Percentiles rank a stretch among this genome's conserved stretches.
Conservation (phyloP, 2,329 filamentous ascomycete species). For the Xylariaceae sp. region DNA sequence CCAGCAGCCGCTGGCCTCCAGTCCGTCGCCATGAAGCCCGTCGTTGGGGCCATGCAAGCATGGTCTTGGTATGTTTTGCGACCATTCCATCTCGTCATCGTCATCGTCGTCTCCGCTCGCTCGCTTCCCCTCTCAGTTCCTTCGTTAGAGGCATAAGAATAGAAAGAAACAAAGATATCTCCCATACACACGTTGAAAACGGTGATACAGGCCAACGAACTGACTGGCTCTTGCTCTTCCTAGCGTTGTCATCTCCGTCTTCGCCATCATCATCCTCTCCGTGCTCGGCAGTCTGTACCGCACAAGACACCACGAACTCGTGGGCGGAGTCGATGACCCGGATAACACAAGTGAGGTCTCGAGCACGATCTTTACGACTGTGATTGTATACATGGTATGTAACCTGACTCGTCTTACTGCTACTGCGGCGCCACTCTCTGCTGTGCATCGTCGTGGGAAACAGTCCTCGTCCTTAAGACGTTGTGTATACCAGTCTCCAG, state of each 20-base stretch:
- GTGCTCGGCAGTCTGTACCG: constrained; percentile 67
- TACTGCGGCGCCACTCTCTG: neutral
- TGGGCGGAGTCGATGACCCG: constrained; percentile 68
- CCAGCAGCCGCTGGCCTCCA: constrained; percentile 11
- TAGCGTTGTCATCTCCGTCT: constrained; percentile 67
- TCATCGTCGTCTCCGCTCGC: constrained; percentile 1
- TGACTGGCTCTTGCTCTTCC: constrained; percentile 34
- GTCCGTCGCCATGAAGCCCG: constrained; percentile 74
- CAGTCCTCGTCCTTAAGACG: neutral
- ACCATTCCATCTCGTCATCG: neutral
- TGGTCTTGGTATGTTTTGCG: constrained; percentile 77
- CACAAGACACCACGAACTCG: constrained; percentile 74
- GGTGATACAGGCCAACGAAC: neutral
- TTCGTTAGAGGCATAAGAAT: constrained; percentile 1
- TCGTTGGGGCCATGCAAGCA: constrained; percentile 86
- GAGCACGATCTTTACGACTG: constrained; percentile 78
- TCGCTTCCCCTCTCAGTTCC: neutral
- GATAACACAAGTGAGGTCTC: constrained; percentile 73
- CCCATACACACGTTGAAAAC: no score
- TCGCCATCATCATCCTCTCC: constrained; percentile 62
- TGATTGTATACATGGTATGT: constrained; percentile 77
- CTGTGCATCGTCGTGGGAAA: neutral
- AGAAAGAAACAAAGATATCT: neutral
- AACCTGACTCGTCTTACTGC: neutral
- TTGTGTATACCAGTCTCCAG: neutral